Evolutionary conservation across 2,329 filamentous ascomycete genomes (phyloP).

Genomic region (Dothiorella sarmentorum): DNA sequence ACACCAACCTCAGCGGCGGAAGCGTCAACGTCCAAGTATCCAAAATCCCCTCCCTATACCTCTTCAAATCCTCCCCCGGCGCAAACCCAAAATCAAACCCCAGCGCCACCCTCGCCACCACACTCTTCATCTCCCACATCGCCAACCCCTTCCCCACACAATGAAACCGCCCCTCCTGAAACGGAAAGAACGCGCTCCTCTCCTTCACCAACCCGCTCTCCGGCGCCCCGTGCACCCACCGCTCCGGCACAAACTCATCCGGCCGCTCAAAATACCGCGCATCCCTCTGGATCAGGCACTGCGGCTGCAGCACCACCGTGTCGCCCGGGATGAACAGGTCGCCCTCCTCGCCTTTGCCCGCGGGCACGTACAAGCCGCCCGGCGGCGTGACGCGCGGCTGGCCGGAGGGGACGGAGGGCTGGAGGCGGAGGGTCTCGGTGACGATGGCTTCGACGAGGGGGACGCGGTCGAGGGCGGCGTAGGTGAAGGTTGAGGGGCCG

Average conservation of each 20-base stretch:
- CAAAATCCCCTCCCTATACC: constrained; percentile 30
- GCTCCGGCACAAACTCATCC: constrained; percentile 31
- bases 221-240: constrained; percentile 29
- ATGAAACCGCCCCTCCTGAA: constrained; percentile 58
- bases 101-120: constrained; percentile 59
- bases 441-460: constrained; percentile 38
- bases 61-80: constrained; percentile 33
- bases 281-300: constrained; percentile 30
- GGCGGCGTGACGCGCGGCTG: constrained; percentile 36
- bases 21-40: constrained; percentile 29
- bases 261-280: constrained; percentile 19
- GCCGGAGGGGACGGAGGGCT: constrained; percentile 37
- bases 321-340: constrained; percentile 33
- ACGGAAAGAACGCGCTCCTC: constrained; percentile 1
- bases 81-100: constrained; percentile 55
- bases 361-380: constrained; percentile 38
- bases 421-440: constrained; percentile 41
- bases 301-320: constrained; percentile 30
- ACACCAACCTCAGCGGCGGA: background rate
- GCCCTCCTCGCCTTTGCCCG: too few species aligned
- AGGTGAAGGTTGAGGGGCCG: constrained; percentile 32
- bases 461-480: constrained; percentile 22
- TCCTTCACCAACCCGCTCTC: constrained; percentile 32
- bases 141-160: constrained; percentile 71
- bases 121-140: constrained; percentile 63